phyloP scores from a whole-genome alignment of 495 filamentous ascomycete genomes.

The Peziza echinospora region DNA sequence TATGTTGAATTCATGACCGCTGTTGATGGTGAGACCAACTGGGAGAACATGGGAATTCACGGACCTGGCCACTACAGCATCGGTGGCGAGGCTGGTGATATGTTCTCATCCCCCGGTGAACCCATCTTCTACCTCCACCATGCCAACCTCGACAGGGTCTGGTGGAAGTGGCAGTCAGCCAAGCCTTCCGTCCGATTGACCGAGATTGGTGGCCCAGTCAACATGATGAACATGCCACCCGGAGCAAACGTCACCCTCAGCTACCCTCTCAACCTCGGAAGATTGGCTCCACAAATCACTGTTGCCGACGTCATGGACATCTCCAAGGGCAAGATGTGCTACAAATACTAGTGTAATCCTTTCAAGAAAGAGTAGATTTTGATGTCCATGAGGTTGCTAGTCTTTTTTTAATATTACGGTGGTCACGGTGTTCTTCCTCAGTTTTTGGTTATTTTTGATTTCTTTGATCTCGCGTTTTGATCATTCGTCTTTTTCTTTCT shows the following conservation, averaged over 20 bases:
- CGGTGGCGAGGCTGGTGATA: constrained; percentile 19
- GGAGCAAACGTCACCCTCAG: not conserved
- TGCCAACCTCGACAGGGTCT: constrained; percentile 33
- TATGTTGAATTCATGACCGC: constrained; percentile 10
- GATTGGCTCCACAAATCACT: not conserved
- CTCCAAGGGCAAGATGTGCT: not conserved
- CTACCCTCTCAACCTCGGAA: not conserved
- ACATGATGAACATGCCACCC: not conserved
- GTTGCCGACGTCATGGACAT: not conserved
- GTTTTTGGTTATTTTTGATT: too few relatives aligned
- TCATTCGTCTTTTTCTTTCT: too few relatives aligned
- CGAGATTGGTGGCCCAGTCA: not conserved
- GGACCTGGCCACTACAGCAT: constrained; percentile 44
- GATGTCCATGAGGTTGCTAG: too few relatives aligned
- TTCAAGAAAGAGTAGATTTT: too few relatives aligned
- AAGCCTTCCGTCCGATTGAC: constrained; percentile 14
- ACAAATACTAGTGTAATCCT: too few relatives aligned
- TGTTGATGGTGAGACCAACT: constrained; percentile 27
- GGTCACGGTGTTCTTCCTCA: too few relatives aligned
- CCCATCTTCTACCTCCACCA: constrained; percentile 39
- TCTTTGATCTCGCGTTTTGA: too few relatives aligned
- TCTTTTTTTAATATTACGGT: too few relatives aligned
- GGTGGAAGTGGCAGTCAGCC: constrained; percentile 35
- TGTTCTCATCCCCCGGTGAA: constrained; percentile 18
- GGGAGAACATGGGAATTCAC: constrained; percentile 36